These are phyloP conservation scores for Themeda triandra DNA, from an alignment of 176 grass and related monocot species.

Conservation along the genomic window DNA sequence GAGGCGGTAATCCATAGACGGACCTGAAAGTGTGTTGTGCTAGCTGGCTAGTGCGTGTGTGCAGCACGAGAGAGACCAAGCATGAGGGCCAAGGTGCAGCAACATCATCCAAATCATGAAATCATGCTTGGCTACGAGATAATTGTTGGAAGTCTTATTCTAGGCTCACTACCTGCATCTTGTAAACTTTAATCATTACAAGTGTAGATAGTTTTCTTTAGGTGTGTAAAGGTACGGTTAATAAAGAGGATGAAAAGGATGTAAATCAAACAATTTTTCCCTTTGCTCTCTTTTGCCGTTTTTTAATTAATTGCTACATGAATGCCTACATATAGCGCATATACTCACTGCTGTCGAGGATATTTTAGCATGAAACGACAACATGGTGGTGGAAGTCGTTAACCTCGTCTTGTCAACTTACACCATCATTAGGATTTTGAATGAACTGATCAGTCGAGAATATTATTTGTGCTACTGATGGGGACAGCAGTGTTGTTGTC, in stretches of 20 bases:
- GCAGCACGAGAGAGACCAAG: not conserved
- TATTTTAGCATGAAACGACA: not conserved
- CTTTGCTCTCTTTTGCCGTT: not conserved
- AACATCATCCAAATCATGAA: not conserved
- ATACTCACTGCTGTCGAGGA: not conserved
- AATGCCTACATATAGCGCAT: not conserved
- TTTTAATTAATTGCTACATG: not conserved
- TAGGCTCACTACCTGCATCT: not conserved
- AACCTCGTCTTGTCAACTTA: not conserved
- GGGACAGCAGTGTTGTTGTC: not conserved
- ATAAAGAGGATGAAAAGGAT: not conserved
- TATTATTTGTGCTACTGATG: not conserved
- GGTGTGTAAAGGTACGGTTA: not conserved
- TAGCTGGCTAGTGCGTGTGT: not conserved
- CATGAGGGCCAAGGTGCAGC: not conserved
- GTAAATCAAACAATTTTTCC: not conserved
- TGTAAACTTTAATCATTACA: not conserved
- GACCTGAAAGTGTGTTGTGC: too few species aligned
- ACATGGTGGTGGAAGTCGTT: not conserved
- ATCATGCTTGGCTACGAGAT: not conserved
- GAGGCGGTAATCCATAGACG: too few species aligned
- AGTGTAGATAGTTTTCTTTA: not conserved
- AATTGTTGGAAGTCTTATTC: not conserved
- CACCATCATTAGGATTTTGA: not conserved
- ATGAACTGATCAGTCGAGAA: not conserved